Base-by-base conservation (phyloP, 1,139 yeast species). In the Protomyces macrosporus region DNA sequence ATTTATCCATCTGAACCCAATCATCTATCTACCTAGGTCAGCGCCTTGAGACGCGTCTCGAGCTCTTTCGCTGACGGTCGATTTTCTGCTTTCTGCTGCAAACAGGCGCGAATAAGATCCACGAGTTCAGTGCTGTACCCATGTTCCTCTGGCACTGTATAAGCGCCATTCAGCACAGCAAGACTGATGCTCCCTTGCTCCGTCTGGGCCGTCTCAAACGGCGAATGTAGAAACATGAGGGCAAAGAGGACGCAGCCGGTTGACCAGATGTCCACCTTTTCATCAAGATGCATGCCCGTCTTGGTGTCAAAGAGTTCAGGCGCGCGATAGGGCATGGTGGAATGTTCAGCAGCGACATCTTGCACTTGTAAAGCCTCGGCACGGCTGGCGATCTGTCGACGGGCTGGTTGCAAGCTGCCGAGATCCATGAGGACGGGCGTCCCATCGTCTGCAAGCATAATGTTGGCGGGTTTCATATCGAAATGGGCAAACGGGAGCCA, bases 381-480 rank as follows among this genome's bases (percentile, higher is more conserved):
- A 62, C 95, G 79, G 0, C 84, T 79, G 35, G 78, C 77, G 0
- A 88, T 78, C 0, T 75, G 71, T 4, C 83, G 71, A 3, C 87
- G 77, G 0, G 96, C 95, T 64, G 79, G 81, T 1, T 85, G 76
- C 71, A 93, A 86, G 10, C 95, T 86, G 2, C 97, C 97, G 65
- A 91, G 77, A 71, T 91, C 97, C 70, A 89, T 87, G 62, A 91
- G 77, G 1, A 90, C 90, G 0, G 96, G 95, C 30, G 37, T 74
- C 0, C 90, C 90, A 66, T 84, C 86, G 34, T 84, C 82, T 0
- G 88, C 81, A 7, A 90, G 76, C 93, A 90, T 87, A 32, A 90
- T 83, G 72, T 90, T 90, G 0, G 93, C 95, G 0, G 97, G 97
- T 70, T 90, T 90, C 64, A 91, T 76, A 72, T 90, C 97, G 66